Evolutionary conservation across 441 rosid species (phyloP).

Genomic region (Erodium moschatum): DNA sequence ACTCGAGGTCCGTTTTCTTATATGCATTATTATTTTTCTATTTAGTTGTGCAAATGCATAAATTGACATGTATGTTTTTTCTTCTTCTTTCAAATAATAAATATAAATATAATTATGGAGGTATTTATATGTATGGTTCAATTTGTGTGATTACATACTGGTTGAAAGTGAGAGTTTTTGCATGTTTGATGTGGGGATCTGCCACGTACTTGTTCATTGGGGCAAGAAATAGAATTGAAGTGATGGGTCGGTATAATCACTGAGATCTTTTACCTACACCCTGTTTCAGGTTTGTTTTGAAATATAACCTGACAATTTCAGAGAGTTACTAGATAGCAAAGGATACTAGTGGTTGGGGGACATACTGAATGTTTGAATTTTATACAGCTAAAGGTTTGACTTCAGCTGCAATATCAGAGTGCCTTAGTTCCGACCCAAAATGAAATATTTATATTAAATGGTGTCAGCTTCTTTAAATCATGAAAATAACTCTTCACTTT

Average conservation of each 20-base stretch:
- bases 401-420: neutral
- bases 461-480: neutral
- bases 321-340: neutral
- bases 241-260: neutral
- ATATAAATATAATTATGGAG: neutral
- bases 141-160: neutral
- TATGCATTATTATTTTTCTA: neutral
- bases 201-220: neutral
- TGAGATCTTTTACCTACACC: neutral
- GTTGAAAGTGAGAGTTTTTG: neutral
- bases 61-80: neutral
- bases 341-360: neutral
- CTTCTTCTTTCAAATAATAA: neutral
- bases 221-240: neutral
- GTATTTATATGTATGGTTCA: neutral
- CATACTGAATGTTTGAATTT: neutral
- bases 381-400: neutral
- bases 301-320: neutral
- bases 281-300: neutral
- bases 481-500: neutral
- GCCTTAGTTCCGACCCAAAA: neutral
- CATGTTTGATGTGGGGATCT: neutral
- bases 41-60: neutral
- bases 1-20: conserved; percentile 44
- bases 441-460: neutral